Conservation (phyloP, 768 basidiomycete genomes). For the Fomitopsis serialis region DNA sequence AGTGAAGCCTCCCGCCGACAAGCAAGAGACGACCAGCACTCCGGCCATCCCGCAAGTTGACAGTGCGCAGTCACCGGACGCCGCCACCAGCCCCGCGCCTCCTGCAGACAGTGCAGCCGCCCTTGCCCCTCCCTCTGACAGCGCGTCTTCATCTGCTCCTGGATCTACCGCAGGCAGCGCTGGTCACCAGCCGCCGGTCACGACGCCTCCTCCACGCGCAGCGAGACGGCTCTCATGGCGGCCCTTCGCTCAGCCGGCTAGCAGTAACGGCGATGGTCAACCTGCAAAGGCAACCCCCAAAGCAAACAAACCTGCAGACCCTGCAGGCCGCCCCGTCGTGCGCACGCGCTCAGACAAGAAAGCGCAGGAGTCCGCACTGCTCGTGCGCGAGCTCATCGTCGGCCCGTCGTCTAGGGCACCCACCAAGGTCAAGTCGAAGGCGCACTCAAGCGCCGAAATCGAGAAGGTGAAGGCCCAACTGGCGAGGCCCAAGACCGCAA, state of each 20-base stretch:
- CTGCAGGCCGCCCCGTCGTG: neutral
- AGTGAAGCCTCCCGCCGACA: neutral
- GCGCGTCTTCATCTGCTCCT: neutral
- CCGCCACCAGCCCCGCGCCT: neutral
- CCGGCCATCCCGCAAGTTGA: neutral
- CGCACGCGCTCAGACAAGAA: slow-evolving; percentile 45
- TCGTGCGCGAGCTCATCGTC: slow-evolving; percentile 64
- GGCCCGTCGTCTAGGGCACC: slow-evolving; percentile 37
- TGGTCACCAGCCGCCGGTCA: neutral
- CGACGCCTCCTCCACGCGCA: neutral
- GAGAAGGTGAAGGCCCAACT: slow-evolving; percentile 66
- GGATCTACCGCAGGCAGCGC: neutral
- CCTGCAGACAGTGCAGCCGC: neutral
- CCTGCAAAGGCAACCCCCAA: neutral
- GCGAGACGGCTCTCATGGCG: slow-evolving; percentile 2
- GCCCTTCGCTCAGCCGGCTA: neutral
- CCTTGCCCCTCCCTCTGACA: neutral
- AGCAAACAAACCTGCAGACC: slow-evolving; percentile 6
- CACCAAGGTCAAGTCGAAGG: slow-evolving; percentile 33
- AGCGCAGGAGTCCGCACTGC: slow-evolving; percentile 57
- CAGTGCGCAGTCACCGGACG: neutral
- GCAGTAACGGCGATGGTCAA: neutral
- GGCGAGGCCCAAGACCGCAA: slow-evolving; percentile 59
- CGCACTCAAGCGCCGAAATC: slow-evolving; percentile 31
- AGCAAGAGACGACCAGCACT: neutral